Conservation (phyloP, 257 asterid genomes). For the Solanum megistacrolobum region DNA sequence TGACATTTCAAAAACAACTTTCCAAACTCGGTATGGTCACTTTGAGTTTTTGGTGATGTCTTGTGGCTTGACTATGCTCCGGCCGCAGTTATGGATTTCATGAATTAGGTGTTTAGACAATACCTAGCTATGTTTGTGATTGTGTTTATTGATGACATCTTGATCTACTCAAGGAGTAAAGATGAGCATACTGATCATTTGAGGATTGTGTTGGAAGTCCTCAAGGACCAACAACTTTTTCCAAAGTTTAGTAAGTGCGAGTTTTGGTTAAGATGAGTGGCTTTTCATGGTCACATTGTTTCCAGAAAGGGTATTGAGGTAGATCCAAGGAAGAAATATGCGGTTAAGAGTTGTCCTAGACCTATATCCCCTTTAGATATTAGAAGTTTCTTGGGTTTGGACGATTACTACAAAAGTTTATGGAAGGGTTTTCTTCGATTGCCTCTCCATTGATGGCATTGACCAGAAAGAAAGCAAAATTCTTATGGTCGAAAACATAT, state of each 20-base stretch:
- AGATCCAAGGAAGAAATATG: background rate
- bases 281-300: background rate
- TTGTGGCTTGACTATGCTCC: background rate
- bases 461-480: background rate
- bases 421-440: background rate
- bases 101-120: background rate
- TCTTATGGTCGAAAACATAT: background rate
- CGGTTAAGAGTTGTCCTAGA: background rate
- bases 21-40: background rate
- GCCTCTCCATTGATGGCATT: background rate
- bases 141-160: background rate
- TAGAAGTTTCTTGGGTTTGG: background rate
- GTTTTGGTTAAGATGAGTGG: background rate
- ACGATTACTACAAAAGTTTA: background rate
- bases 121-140: background rate
- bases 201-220: too few species aligned
- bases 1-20: too few species aligned
- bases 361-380: background rate
- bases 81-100: background rate
- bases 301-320: background rate
- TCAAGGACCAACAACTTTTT: background rate
- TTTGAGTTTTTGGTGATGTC: background rate
- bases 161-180: background rate
- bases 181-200: background rate
- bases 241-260: background rate